Percentiles rank a stretch among this genome's conserved stretches.
phyloP scores from a whole-genome alignment of 495 filamentous ascomycete genomes.

The Penicillium bovifimosum region DNA sequence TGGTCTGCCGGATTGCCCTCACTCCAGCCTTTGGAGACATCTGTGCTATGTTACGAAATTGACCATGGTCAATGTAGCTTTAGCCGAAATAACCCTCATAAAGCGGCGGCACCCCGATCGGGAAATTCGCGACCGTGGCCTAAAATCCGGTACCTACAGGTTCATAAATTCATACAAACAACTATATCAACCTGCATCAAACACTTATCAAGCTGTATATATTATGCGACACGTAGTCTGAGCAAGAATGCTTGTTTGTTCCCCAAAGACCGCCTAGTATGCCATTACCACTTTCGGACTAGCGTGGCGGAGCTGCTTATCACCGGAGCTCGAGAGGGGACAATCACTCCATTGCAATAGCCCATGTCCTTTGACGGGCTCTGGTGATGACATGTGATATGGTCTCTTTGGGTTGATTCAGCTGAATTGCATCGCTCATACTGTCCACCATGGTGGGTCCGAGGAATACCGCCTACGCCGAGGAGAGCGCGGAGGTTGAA shows the following conservation, averaged over 20 bases:
- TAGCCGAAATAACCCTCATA: no score
- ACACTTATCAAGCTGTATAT: no score
- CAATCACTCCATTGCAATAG: slow-evolving; percentile 1
- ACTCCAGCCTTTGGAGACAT: no score
- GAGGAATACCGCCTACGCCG: slow-evolving; percentile 54
- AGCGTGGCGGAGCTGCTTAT: slow-evolving; percentile 25
- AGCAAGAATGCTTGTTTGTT: no score
- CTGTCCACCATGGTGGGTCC: slow-evolving; percentile 41
- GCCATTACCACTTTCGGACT: slow-evolving; percentile 13
- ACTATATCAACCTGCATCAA: no score
- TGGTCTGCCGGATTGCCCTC: no score
- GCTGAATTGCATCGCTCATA: slow-evolving; percentile 7
- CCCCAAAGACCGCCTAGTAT: background rate
- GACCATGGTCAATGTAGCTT: no score
- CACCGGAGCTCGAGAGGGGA: slow-evolving; percentile 7
- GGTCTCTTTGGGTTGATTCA: slow-evolving; percentile 3
- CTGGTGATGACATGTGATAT: slow-evolving; percentile 13
- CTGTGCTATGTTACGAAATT: no score
- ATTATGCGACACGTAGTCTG: background rate
- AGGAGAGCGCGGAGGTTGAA: slow-evolving; percentile 68
- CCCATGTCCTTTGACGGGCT: slow-evolving; percentile 5
- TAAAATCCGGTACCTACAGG: no score
- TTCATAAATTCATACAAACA: no score
- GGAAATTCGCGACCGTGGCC: no score
- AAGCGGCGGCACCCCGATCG: no score